Conservation (phyloP, 2,329 filamentous ascomycete genomes). For the Cladophialophora psammophila region DNA sequence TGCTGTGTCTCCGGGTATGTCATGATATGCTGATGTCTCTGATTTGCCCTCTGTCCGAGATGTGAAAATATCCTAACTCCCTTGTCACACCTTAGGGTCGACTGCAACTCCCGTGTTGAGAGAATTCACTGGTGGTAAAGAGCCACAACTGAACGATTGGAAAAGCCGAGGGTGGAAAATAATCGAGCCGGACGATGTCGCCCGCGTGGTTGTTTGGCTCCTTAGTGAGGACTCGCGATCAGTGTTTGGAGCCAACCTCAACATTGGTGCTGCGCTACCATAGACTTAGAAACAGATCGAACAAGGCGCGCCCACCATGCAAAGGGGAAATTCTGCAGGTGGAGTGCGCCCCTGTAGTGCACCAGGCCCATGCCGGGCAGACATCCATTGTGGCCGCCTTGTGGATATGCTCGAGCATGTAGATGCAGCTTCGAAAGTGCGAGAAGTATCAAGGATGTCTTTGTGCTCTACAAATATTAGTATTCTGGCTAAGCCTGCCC, state of each 20-base stretch:
- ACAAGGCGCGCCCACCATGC: not conserved
- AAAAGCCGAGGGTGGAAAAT: slow-evolving; percentile 13
- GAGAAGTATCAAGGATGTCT: not conserved
- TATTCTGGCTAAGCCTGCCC: not conserved
- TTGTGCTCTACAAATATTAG: not conserved
- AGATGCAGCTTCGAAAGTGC: not conserved
- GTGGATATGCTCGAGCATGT: too few species aligned
- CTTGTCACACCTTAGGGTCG: not conserved
- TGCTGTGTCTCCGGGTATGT: slow-evolving; percentile 17
- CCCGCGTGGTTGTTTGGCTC: slow-evolving; percentile 16
- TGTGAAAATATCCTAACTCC: not conserved
- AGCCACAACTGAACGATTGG: not conserved
- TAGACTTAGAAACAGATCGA: not conserved
- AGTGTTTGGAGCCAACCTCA: slow-evolving; percentile 2
- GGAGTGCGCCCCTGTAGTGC: not conserved
- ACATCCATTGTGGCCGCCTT: too few species aligned
- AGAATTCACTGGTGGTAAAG: not conserved
- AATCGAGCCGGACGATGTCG: slow-evolving; percentile 12
- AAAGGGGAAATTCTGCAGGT: not conserved
- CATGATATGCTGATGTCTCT: not conserved
- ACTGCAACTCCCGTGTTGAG: slow-evolving; percentile 7
- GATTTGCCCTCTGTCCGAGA: not conserved
- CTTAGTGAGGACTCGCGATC: slow-evolving; percentile 20
- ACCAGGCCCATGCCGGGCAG: not conserved
- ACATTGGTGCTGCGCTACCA: not conserved